Base-by-base conservation (phyloP, 2,329 filamentous ascomycete genomes). In the Hirsutella thompsonii region DNA sequence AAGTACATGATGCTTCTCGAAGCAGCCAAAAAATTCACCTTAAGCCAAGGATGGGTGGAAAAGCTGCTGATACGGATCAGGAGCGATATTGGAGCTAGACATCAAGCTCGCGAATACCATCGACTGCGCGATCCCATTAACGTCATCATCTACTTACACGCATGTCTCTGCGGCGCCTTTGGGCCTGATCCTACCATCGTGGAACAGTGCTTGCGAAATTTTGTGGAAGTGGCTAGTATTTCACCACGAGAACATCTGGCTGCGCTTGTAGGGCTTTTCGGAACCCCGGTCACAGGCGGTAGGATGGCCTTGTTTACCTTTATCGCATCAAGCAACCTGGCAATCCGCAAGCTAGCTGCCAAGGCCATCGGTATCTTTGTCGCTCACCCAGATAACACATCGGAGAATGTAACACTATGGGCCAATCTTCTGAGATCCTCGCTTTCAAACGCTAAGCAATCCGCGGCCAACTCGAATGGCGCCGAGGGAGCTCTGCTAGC, bases 1-100 rank as follows among this genome's bases (percentile, higher is more conserved):
- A 69, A 66, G 46, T 62, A 68, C 19, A 69, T 75, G 2, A 52
- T 78, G 41, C 63, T 75, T 35, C 59, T 77, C 2, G 53, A 64
- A 1, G 70, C 70, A 0, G 56, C 75, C 3, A 54, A 60, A 32
- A 60, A 70, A 38, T 66, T 71, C 42, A 70, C 73, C 9, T 58
- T 87, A 20, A 82, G 90, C 49, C 78, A 82, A 36, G 84, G 90
- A 46, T 96, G 92, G 92, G 83, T 88, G 55, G 71, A 80, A 36
- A 81, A 83, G 49, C 67, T 96, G 2, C 83, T 89, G 49, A 75
- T 79, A 1, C 69, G 82, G 6, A 68, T 92, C 23, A 72, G 78
- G 33, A 83, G 81, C 5, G 83, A 90, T 52, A 70, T 81, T 43
- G 64, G 70, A 36, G 76, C 77, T 10, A 72, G 85, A 33, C 59